Percentiles rank a stretch among this genome's conserved stretches.
phyloP scores from a whole-genome alignment of 1,284 basidiomycete species.

The Tylopilus orsonianus region DNA sequence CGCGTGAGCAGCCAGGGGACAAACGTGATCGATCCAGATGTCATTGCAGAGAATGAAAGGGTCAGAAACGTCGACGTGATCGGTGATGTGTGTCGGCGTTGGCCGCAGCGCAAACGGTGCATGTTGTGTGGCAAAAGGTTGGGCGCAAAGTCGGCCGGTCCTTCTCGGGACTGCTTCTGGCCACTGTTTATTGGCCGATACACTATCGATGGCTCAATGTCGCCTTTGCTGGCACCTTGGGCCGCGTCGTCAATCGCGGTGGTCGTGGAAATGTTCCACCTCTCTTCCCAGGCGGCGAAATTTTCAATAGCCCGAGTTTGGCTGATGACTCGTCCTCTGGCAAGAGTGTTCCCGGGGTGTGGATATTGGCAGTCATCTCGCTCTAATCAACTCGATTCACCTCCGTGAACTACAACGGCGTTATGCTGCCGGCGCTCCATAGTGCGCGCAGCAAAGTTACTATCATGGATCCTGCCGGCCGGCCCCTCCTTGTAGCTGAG shows the following conservation, averaged over 20 bases:
- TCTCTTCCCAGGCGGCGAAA: constrained; percentile 21
- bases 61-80: constrained; percentile 4
- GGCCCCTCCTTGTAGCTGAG: constrained; percentile 8
- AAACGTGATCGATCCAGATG: constrained; percentile 11
- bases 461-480: constrained; percentile 9
- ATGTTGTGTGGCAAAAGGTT: constrained; percentile 5
- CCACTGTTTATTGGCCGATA: constrained; percentile 21
- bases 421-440: too few relatives aligned
- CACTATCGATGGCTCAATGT: constrained; percentile 12
- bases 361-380: neutral
- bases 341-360: too few relatives aligned
- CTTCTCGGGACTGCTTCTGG: constrained; percentile 16
- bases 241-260: constrained; percentile 14
- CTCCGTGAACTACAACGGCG: too few relatives aligned
- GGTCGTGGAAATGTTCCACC: constrained; percentile 16
- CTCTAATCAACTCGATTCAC: constrained; percentile 29
- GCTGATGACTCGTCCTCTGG: too few relatives aligned
- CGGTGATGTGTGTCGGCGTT: constrained; percentile 2
- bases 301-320: constrained; percentile 1
- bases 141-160: constrained; percentile 17
- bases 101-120: constrained; percentile 11
- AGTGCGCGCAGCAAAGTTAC: too few relatives aligned
- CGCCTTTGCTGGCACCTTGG: constrained; percentile 4
- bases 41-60: neutral
- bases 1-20: neutral